Base-by-base conservation (phyloP, 2,329 filamentous ascomycete genomes). In the Didymellaceae sp. region DNA sequence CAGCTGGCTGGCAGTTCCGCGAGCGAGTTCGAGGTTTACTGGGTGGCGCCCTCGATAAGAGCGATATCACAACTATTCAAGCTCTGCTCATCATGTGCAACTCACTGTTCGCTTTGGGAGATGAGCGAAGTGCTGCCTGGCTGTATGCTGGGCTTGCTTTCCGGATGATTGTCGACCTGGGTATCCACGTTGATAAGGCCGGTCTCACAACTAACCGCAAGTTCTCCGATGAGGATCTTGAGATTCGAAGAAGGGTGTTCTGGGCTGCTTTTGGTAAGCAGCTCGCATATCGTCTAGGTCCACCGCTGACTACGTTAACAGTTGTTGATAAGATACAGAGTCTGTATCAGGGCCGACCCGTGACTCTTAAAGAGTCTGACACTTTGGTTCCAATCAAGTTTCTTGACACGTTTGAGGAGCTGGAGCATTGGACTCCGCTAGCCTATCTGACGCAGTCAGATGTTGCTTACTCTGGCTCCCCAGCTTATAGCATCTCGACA, bases 111-210 rank as follows among this genome's bases (percentile, higher is more conserved):
- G 74, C 80, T 0, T 65, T 78, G 2, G 74, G 77, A n/a, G 77
- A 79, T 40, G 77, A 82, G 55, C 69, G 76, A 22, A 82, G 79
- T 49, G 75, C 76, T 5, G 78, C 82, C 2, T 86, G 83, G 83
- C 58, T 84, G 4, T 85, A 85, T 52, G 77, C 80, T 42, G 82
- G 82, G 1, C 75, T 81, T 54, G 82, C 82, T 0, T 82, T 84
- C 49, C 75, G 80, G 8, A 79, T 85, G 68, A 70, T 84, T 20
- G 76, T 79, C 41, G 82, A 85, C 58, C 62, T 85, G 5, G 78
- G 80, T 0, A 77, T 84, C 55, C 80, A 82, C 55, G 73, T 80
- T 14, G 74, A 76, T 64, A 67, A 65, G 41, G 62, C 67, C 35
- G 63, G 59, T 28, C 61, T 74, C 45, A 47, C 66, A 31, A 61